Percentiles rank a stretch among this genome's conserved stretches.
Conservation (phyloP, 164 flowering plant species). For the Malania oleifera region DNA sequence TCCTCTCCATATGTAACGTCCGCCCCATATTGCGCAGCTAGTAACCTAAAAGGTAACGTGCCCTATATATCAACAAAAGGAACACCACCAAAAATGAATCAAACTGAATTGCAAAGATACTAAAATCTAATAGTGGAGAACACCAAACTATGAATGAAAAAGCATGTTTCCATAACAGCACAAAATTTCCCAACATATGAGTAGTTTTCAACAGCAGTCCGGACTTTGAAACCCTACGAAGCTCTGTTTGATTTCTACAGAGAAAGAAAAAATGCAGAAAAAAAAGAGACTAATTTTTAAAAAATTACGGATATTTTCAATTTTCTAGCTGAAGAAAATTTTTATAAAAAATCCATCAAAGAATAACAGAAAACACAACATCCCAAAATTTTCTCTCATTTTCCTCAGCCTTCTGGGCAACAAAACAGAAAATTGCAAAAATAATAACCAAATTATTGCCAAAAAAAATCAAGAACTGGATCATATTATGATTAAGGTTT, state of each 20-base stretch:
- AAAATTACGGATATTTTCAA: too few species aligned
- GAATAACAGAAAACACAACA: too few species aligned
- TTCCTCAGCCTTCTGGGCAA: neutral
- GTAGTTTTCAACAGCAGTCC: neutral
- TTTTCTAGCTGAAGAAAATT: too few species aligned
- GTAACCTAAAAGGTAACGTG: conserved; percentile 71
- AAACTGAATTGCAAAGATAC: neutral
- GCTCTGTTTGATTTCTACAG: too few species aligned
- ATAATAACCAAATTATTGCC: neutral
- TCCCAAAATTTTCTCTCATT: neutral
- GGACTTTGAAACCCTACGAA: neutral
- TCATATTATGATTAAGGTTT: neutral
- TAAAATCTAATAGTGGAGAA: neutral
- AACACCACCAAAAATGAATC: neutral
- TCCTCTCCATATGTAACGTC: conserved; percentile 93
- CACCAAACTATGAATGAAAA: neutral
- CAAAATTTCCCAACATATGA: neutral
- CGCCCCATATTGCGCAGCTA: conserved; percentile 86
- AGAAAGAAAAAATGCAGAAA: too few species aligned
- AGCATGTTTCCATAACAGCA: neutral
- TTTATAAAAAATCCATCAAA: too few species aligned
- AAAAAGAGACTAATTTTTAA: too few species aligned
- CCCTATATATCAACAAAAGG: conserved; percentile 41
- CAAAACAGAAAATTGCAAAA: neutral
- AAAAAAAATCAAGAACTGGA: neutral